Conservation (phyloP, 1,284 basidiomycete species). For the Golubevia sp. region DNA sequence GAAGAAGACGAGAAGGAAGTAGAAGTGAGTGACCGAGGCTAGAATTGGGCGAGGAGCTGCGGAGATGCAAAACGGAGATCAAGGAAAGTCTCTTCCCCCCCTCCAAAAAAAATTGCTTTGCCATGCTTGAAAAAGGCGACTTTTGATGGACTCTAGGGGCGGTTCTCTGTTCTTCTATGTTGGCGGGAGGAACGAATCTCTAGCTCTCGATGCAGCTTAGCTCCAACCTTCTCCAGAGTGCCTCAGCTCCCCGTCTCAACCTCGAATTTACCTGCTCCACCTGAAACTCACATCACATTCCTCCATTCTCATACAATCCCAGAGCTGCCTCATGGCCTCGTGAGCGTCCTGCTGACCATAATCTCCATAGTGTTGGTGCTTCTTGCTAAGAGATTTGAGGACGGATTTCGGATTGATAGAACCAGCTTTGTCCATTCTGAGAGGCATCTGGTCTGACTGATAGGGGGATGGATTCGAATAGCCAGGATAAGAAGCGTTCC, state of each 20-base stretch:
- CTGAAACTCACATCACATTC: slow-evolving; percentile 80
- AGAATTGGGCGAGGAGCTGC: too few relatives aligned
- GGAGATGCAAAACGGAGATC: too few relatives aligned
- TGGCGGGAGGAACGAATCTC: background rate
- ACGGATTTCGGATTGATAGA: slow-evolving; percentile 64
- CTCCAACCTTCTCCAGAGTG: too few relatives aligned
- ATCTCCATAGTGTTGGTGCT: slow-evolving; percentile 91
- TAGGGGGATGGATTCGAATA: slow-evolving; percentile 12
- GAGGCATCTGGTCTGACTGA: slow-evolving; percentile 5
- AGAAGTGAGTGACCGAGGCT: slow-evolving; percentile 3
- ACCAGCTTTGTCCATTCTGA: background rate
- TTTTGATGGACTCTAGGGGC: too few relatives aligned
- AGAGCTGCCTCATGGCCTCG: slow-evolving; percentile 82
- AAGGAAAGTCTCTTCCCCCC: too few relatives aligned
- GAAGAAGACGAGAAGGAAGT: background rate
- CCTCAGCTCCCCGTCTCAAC: too few relatives aligned
- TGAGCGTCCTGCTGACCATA: slow-evolving; percentile 86
- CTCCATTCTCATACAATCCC: slow-evolving; percentile 94
- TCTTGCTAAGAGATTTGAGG: slow-evolving; percentile 73
- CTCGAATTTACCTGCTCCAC: too few relatives aligned
- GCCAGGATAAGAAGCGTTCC: slow-evolving; percentile 15
- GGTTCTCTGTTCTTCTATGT: too few relatives aligned
- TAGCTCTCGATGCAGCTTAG: too few relatives aligned
- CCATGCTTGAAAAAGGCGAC: too few relatives aligned
- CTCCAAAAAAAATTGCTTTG: too few relatives aligned